Conservation (phyloP, 1,284 basidiomycete genomes). For the Naganishia liquefaciens region DNA sequence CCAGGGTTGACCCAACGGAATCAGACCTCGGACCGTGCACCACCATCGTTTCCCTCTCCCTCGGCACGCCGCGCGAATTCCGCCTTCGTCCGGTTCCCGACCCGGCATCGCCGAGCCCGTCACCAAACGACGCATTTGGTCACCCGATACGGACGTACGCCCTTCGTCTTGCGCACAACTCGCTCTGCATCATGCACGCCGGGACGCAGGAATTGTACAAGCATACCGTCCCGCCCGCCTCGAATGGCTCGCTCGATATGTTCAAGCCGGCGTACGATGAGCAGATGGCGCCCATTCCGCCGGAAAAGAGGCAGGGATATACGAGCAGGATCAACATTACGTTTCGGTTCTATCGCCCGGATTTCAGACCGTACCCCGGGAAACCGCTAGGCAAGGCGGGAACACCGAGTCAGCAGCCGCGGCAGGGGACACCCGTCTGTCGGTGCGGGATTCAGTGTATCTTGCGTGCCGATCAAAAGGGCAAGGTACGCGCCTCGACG, state of each 20-base stretch:
- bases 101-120: slow-evolving; percentile 59
- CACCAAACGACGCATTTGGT: slow-evolving; percentile 41
- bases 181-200: slow-evolving; percentile 88
- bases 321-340: slow-evolving; percentile 85
- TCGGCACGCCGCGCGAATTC: slow-evolving; percentile 77
- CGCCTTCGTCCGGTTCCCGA: slow-evolving; percentile 72
- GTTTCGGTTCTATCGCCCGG: slow-evolving; percentile 81
- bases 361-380: slow-evolving; percentile 65
- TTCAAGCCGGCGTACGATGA: slow-evolving; percentile 63
- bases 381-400: background rate
- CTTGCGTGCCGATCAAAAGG: slow-evolving; percentile 55
- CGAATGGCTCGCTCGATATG: slow-evolving; percentile 63
- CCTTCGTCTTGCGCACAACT: slow-evolving; percentile 79
- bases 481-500: slow-evolving; percentile 42
- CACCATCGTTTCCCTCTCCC: slow-evolving; percentile 87
- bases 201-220: slow-evolving; percentile 88
- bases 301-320: slow-evolving; percentile 53
- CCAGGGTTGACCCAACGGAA: slow-evolving; percentile 52
- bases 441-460: slow-evolving; percentile 73
- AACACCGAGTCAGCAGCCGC: slow-evolving; percentile 34
- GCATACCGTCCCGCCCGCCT: slow-evolving; percentile 42
- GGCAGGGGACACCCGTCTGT: slow-evolving; percentile 60
- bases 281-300: slow-evolving; percentile 1
- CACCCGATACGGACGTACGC: slow-evolving; percentile 70
- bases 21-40: slow-evolving; percentile 83